Evolutionary conservation across 2,329 filamentous ascomycete species (phyloP), one percentile per base, ranked within the genome.

Genomic region (Rhytidhysteron rufulum): DNA sequence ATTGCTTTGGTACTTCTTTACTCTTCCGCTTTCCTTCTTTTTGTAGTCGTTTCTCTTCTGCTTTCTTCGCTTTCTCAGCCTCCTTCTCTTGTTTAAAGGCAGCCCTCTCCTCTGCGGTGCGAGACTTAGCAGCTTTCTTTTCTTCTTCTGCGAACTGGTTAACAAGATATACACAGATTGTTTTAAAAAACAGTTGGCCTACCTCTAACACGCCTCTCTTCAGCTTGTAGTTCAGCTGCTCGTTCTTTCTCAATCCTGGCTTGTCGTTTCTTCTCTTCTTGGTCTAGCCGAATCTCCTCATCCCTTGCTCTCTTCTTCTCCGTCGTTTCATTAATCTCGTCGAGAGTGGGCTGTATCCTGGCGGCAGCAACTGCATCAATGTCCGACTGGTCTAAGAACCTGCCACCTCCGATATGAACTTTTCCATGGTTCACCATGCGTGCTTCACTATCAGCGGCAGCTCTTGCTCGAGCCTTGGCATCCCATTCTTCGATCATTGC

Each of bases 291-390:
- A 9, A 78, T 65, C 48, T 82, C 78, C 34, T 82, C 73, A 44
- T 85, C 76, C 22, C 82, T 76, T 35, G 84, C 86, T 29, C 79
- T 74, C 58, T 88, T 83, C 45, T 75, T 74, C 56, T 89, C 85
- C 0, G 86, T 86, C 57, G 83, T 86, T 37, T 86, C 82, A 39
- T 83, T 82, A 46, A 96, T 93, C 49, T 94, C 86, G 50, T 95
- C 84, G 5, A 96, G 64, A 0, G 93, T 81, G 4, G 90, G 90
- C 60, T 91, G 86, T 13, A 96, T 78, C 50, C 83, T 81, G 33
- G 77, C 80, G 10, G 80, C 77, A 3, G 90, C 90, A 50, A 95
- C 86, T 5, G 80, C 80, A 48, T 96, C 82, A 13, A 96, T 80
- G 34, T 89, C 86, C 4, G 80, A 74, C 51, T 85, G 81, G 27